Percentiles rank a stretch among this genome's conserved stretches.
Conservation (phyloP, 2,329 filamentous ascomycete genomes). For the Cordyceps farinosa region DNA sequence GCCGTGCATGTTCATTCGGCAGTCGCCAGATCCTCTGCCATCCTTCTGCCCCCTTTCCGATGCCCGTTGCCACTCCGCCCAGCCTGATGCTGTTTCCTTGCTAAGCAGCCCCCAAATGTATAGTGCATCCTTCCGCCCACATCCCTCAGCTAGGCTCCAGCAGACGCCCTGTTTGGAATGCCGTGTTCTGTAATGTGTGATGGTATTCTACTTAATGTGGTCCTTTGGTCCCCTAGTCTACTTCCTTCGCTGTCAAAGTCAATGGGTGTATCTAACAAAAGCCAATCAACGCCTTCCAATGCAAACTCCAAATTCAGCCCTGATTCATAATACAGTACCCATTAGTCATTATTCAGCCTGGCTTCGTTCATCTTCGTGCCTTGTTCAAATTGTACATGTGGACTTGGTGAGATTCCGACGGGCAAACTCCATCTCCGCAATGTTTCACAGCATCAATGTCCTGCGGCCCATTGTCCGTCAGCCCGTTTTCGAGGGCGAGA, state of each 20-base stretch:
- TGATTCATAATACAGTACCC: neutral
- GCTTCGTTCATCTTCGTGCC: neutral
- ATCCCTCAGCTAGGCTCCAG: conserved; percentile 3
- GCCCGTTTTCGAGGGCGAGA: conserved; percentile 10
- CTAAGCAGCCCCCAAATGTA: conserved; percentile 5
- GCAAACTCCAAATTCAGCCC: neutral
- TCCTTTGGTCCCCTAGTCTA: neutral
- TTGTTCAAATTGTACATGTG: neutral
- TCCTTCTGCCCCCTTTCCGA: neutral
- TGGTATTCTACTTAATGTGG: neutral
- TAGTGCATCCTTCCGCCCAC: conserved; percentile 7
- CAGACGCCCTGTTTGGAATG: neutral
- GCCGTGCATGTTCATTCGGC: neutral
- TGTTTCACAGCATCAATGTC: neutral
- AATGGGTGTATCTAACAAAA: neutral
- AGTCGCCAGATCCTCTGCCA: neutral
- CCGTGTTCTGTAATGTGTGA: neutral
- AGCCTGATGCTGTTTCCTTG: neutral
- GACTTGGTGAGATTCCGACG: neutral
- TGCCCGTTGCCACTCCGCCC: neutral
- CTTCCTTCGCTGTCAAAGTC: neutral
- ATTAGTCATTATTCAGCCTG: neutral
- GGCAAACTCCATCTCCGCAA: neutral
- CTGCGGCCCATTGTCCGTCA: conserved; percentile 3
- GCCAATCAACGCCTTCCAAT: conserved; percentile 2